Evolutionary conservation across 176 grass and related monocot species (phyloP), one percentile per base, ranked within the genome.

Genomic region (Avena insularis): DNA sequence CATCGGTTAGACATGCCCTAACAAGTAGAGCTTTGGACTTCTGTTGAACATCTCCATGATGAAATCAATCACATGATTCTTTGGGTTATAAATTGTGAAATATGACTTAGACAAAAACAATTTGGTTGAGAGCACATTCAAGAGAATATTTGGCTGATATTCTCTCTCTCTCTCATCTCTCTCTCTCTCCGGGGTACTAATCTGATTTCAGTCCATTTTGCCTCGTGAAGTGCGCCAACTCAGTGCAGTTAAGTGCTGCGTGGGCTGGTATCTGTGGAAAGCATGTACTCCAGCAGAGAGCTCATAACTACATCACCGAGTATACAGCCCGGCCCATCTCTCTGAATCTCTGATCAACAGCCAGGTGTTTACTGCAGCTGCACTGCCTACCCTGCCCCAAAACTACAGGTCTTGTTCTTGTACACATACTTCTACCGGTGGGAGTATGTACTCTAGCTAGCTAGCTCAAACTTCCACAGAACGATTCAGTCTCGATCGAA

Each of bases 401-500:
- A 85, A 88, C 62, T 78, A 81, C 69, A 77, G 54, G 82, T 82
- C 21, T 65, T 80, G 50, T 45, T 38, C 70, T 78, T 11, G 40
- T 43, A 43, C 55, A 35, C 7, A 16, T 43, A 76, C 59, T 66
- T 58, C 3, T 57, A 67, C 77, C 12, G 58, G 21, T 43, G 8
- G 40, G 40, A 43, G 40, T 43, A 8, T 43, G 55, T 61, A n/a
- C n/a, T n/a, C n/a, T n/a, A n/a, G 45, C n/a, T 47, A 47, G 19
- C 40, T 51, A 77, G 87, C 80, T 71, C 87, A 92, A 87, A 92
- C 51, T 87, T 79, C 78, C 8, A 71, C 19, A 83, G 14, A 86
- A 65, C 63, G 36, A 29, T 71, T 85, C 87, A 78, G 20, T 64
- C 82, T 50, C 6, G 86, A 70, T 40, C 4, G 86, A 69, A 40